phyloP scores from a whole-genome alignment of 495 filamentous ascomycete species.

The Hypomontagnella monticulosa region DNA sequence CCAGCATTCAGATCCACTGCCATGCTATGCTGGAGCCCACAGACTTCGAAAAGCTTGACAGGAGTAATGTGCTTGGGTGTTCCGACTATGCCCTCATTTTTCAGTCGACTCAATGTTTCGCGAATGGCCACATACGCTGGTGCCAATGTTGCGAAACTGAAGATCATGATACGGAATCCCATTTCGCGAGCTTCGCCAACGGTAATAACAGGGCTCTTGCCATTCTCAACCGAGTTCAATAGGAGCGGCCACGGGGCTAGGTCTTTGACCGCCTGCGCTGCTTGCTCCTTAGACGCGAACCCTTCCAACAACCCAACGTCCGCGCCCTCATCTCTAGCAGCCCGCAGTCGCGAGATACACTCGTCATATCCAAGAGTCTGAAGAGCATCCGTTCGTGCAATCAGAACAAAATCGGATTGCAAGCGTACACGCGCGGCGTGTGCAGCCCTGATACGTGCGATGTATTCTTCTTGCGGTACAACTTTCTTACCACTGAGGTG shows the following conservation, averaged over 20 bases:
- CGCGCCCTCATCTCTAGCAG: conserved; percentile 65
- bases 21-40: conserved; percentile 67
- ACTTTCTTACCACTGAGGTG: conserved; percentile 70
- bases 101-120: conserved; percentile 55
- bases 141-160: conserved; percentile 62
- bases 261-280: conserved; percentile 60
- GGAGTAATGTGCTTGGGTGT: conserved; percentile 55
- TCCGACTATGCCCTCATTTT: conserved; percentile 60
- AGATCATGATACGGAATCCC: conserved; percentile 73
- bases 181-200: conserved; percentile 66
- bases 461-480: conserved; percentile 63
- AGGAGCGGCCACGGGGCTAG: conserved; percentile 67
- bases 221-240: conserved; percentile 72
- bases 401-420: conserved; percentile 68
- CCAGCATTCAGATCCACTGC: conserved; percentile 66
- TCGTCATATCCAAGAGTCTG: conserved; percentile 68
- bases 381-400: conserved; percentile 71
- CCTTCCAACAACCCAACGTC: conserved; percentile 74
- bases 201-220: conserved; percentile 66
- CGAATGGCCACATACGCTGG: conserved; percentile 65
- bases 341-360: conserved; percentile 44
- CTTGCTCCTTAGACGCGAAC: conserved; percentile 65
- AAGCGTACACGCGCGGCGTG: conserved; percentile 51
- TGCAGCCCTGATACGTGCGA: conserved; percentile 65
- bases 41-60: conserved; percentile 55